Percentiles rank a stretch among this genome's conserved stretches.
Conservation (phyloP, 441 rosid genomes). For the Mallotus repandus region DNA sequence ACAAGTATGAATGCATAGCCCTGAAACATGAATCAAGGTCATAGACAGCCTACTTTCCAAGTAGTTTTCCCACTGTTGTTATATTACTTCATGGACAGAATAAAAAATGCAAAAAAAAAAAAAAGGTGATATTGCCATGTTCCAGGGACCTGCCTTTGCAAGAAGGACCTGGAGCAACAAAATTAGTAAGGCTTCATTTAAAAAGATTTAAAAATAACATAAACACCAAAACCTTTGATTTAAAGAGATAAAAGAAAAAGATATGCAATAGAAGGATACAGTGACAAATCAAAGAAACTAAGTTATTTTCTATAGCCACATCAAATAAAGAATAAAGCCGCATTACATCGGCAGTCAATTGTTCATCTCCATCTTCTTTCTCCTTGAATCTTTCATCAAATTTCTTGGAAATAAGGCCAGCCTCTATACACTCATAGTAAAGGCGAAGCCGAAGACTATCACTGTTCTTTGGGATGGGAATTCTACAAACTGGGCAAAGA, state of each 20-base stretch:
- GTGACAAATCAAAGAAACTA: conserved; percentile 78
- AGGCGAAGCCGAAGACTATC: conserved; percentile 58
- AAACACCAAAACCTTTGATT: background rate
- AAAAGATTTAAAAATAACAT: background rate
- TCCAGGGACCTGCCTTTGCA: background rate
- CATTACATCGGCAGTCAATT: conserved; percentile 59
- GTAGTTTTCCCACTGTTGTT: background rate
- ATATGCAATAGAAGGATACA: conserved; percentile 59
- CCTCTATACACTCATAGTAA: conserved; percentile 70
- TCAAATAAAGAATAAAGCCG: conserved; percentile 86
- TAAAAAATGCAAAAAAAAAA: background rate
- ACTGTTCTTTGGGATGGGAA: conserved; percentile 42
- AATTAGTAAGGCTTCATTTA: background rate
- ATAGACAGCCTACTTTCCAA: conserved; percentile 7
- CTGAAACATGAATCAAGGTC: background rate
- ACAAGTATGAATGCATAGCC: background rate
- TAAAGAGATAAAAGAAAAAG: background rate
- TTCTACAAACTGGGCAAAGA: conserved; percentile 83
- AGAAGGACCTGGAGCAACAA: background rate
- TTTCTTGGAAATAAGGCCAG: conserved; percentile 66
- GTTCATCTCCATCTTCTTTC: conserved; percentile 55
- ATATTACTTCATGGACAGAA: background rate
- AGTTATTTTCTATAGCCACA: conserved; percentile 80
- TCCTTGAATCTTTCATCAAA: conserved; percentile 60
- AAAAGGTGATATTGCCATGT: background rate